Base-by-base conservation (phyloP, 331 rosid genomes). In the Ulmus americana region DNA sequence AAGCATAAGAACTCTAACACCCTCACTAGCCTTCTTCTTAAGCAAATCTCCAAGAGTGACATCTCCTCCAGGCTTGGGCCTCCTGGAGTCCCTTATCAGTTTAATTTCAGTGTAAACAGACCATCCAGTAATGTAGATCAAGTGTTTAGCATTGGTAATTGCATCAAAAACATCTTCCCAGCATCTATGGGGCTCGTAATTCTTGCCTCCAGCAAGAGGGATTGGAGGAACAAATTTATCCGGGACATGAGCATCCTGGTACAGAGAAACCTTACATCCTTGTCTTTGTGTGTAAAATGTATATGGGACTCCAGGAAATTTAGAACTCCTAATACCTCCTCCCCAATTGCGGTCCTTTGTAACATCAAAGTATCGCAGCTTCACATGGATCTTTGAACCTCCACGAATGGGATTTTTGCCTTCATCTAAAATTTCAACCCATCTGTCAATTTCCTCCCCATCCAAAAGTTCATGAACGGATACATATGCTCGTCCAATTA, bases 101-200 rank as follows among this genome's bases (percentile, higher is more conserved):
- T 91, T n/a, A 72, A 94, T 86, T 63, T 83, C 91, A 28, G 98
- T 77, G 63, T 85, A 89, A 50, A 92, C 90, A 68, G 97, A 92
- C 98, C 98, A 92, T 16, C 98, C 98, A 53, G 98, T 79, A 59
- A 94, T 90, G 66, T 94, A 94, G 76, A 94, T 79, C 13, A 94
- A 42, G 79, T 94, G 98, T 59, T 81, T 85, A 14, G 98, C 98
- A 70, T 87, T 84, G 20, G 83, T 75, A 65, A 94, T 82, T 10
- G 97, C 97, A 84, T 94, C 97, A 67, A 83, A 94, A 44, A 94
- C 55, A 68, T 94, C 97, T 81, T 94, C 98, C 98, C 98, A 94
- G 62, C 98, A 94, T 80, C 98, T 76, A 74, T 88, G 87, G 67
- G 96, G 81, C 79, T 79, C 77, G 55, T 84, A 94, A 50, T 9